Evolutionary conservation across 139 green algal species (phyloP).

Genomic region (Astrephomene gubernaculifera): DNA sequence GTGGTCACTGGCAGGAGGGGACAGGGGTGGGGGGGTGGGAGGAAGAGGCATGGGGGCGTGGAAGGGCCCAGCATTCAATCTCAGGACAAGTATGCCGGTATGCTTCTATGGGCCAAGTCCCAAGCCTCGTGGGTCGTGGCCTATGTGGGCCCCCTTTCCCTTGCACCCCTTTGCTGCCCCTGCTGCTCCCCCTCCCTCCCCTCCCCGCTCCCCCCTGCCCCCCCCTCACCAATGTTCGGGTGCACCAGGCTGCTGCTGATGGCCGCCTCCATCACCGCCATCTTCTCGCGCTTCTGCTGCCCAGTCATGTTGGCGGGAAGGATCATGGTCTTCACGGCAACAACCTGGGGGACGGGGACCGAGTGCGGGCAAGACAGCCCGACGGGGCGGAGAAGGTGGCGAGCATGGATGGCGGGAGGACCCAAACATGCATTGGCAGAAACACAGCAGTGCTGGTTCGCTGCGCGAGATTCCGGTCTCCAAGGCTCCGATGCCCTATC

Average conservation of each 20-base stretch:
- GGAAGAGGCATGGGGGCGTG: neutral
- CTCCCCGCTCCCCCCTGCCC: neutral
- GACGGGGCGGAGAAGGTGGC: no score
- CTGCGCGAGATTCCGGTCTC: no score
- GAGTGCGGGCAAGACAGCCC: no score
- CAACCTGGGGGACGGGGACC: neutral
- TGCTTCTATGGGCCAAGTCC: neutral
- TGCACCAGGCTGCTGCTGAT: conserved; percentile 47
- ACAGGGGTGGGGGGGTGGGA: neutral
- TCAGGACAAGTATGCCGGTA: neutral
- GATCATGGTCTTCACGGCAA: conserved; percentile 62
- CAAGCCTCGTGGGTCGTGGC: no score
- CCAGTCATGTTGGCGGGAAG: conserved; percentile 60
- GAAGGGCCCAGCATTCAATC: neutral
- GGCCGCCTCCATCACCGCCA: conserved; percentile 56
- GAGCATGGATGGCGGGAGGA: no score
- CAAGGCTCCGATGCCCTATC: no score
- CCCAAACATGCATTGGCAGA: no score
- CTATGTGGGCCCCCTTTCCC: no score
- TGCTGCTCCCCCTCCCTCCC: neutral
- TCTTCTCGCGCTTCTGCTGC: conserved; percentile 48
- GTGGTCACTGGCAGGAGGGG: conserved; percentile 33
- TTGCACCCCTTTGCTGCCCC: no score
- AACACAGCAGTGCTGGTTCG: no score
- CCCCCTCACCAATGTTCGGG: conserved; percentile 45